Evolutionary conservation across 148 eudicot genomes (phyloP).

Genomic region (Linanthus parryae): DNA sequence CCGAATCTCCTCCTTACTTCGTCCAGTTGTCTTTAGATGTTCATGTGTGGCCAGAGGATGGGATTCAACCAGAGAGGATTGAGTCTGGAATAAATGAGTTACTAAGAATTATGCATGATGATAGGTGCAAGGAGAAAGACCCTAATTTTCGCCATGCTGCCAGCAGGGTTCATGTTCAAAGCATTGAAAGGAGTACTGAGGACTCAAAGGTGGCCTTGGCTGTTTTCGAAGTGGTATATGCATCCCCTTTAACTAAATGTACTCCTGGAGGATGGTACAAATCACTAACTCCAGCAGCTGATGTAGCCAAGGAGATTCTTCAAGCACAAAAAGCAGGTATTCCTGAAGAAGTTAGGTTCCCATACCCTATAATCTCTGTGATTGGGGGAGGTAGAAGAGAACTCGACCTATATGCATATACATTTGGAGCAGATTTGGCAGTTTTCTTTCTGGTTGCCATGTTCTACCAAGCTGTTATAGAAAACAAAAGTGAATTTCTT

Average conservation of each 20-base stretch:
- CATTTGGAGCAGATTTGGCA: conserved; percentile 90
- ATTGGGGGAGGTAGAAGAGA: conserved; percentile 98
- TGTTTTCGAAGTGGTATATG: conserved; percentile 93
- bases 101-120: conserved; percentile 65
- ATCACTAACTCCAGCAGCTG: conserved; percentile 94
- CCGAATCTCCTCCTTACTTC: conserved; percentile 96
- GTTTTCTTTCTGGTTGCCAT: conserved; percentile 95
- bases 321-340: conserved; percentile 51
- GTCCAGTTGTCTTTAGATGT: conserved; percentile 93
- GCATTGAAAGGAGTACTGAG: conserved; percentile 84
- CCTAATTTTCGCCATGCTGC: conserved; percentile 52
- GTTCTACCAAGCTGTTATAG: conserved; percentile 84
- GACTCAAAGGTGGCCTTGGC: conserved; percentile 70
- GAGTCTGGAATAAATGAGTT: conserved; percentile 78
- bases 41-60: conserved; percentile 89
- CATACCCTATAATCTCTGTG: conserved; percentile 73
- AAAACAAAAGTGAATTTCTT: conserved; percentile 89
- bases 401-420: conserved; percentile 89
- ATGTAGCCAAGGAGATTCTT: conserved; percentile 88
- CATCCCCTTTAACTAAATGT: conserved; percentile 59
- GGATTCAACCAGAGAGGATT: conserved; percentile 91
- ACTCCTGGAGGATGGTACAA: conserved; percentile 44
- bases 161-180: conserved; percentile 82
- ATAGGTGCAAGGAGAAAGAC: conserved; percentile 56
- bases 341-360: conserved; percentile 66